Evolutionary conservation across 768 basidiomycete species (phyloP), one percentile per base, ranked within the genome.

Genomic region (Suillus spraguei): DNA sequence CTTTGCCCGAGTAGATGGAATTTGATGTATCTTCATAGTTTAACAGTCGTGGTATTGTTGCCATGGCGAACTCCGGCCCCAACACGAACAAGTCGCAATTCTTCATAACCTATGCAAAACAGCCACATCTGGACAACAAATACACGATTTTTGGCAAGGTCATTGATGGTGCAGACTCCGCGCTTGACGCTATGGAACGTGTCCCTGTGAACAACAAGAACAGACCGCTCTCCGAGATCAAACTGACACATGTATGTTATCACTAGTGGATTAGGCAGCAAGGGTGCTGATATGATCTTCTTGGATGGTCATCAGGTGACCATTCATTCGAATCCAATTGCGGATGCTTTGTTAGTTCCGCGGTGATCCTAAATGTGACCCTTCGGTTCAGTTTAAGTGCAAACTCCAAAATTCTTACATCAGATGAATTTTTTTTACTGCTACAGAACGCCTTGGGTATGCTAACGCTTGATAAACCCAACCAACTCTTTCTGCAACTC

Each of bases 1-100:
- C 28, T 60, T 53, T 0, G n/a, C 42, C 28, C 41, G 3, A 47
- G 39, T 60, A 53, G 3, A 33, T 39, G 17, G 35, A n/a, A 49
- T 13, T 32, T 47, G 49, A 44, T 22, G 41, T 17, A 20, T 42
- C 41, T 42, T 2, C 35, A 32, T 72, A 99, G 97, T 99, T 99
- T 80, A 98, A 98, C 76, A 81, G 88, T 59, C 87, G 97, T 65
- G 97, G 97, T 20, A 84, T 98, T 67, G 89, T 99, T 17, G 97
- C 97, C 35, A 99, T 99, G 96, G 97, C 97, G 61, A 99, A 99
- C 77, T 90, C 93, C 9, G 97, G 97, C 1, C 88, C 89, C 11
- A 94, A 97, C 74, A 87, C 91, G 39, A 99, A 98, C 80, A 98
- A 97, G 77, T 90, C 83, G 50, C 92, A 95, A 73, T 94, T 94